Evolutionary conservation across 2,329 filamentous ascomycete species (phyloP).

Genomic region (Emydomyces testavorans): DNA sequence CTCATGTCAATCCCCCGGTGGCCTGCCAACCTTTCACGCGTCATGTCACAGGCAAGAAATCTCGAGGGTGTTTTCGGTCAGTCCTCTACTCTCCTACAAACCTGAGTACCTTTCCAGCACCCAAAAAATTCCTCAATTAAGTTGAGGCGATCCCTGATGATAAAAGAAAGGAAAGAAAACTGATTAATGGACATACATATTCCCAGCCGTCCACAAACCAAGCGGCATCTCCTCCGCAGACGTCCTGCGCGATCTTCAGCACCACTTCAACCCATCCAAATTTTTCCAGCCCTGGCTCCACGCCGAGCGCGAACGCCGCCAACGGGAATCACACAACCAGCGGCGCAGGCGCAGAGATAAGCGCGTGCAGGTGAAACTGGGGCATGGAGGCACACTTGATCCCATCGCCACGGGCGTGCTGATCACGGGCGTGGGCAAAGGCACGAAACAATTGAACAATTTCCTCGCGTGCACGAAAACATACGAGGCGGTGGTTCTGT

Average conservation of each 20-base stretch:
- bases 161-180: not conserved
- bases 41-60: conserved; percentile 39
- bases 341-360: conserved; percentile 51
- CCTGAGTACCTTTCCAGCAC: no score
- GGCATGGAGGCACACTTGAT: conserved; percentile 90
- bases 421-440: conserved; percentile 74
- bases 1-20: not conserved
- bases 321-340: conserved; percentile 45
- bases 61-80: conserved; percentile 54
- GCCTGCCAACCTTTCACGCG: not conserved
- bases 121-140: not conserved
- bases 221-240: conserved; percentile 76
- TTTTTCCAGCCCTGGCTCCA: conserved; percentile 70
- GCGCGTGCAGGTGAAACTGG: conserved; percentile 71
- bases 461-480: conserved; percentile 86
- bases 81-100: conserved; percentile 19
- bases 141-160: no score
- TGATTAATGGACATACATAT: not conserved
- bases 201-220: conserved; percentile 81
- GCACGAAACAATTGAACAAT: conserved; percentile 67
- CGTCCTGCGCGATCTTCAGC: conserved; percentile 77
- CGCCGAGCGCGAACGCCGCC: conserved; percentile 46
- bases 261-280: conserved; percentile 66
- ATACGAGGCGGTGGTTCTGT: conserved; percentile 80
- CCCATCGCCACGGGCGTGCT: conserved; percentile 88